Percentiles rank a stretch among this genome's conserved stretches.
phyloP scores from a whole-genome alignment of 495 filamentous ascomycete species.

The Annulohypoxylon moriforme region DNA sequence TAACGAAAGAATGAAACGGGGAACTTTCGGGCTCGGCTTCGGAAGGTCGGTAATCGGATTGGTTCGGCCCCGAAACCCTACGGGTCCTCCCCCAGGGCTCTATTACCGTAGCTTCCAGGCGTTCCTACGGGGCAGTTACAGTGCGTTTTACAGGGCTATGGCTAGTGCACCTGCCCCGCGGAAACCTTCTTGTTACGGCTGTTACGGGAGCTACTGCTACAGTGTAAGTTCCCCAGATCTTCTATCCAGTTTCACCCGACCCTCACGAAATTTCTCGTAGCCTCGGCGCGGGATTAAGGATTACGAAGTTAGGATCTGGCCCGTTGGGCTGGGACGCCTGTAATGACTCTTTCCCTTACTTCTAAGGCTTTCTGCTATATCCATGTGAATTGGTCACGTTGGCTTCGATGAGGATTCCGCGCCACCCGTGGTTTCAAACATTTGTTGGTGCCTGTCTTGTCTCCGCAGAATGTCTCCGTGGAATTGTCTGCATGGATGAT shows the following conservation, averaged over 20 bases:
- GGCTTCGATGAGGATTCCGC: conserved; percentile 18
- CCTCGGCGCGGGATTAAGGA: conserved; percentile 16
- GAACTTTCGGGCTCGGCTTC: conserved; percentile 27
- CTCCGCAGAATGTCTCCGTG: too few relatives aligned
- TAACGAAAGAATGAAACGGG: conserved; percentile 7
- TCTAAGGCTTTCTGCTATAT: background rate
- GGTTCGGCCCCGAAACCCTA: conserved; percentile 22
- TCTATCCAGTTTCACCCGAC: background rate
- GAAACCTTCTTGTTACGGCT: background rate
- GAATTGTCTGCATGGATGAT: too few relatives aligned
- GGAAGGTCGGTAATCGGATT: conserved; percentile 27
- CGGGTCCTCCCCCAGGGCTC: background rate
- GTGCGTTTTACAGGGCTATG: background rate
- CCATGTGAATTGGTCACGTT: background rate
- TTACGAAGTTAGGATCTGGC: background rate
- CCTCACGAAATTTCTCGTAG: background rate
- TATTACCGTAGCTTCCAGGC: background rate
- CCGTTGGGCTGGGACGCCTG: background rate
- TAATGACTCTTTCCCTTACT: background rate
- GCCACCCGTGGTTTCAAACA: background rate
- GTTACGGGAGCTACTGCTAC: background rate
- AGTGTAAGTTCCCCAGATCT: background rate
- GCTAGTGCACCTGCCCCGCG: background rate
- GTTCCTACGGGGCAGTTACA: conserved; percentile 1
- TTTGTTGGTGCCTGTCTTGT: background rate